These are phyloP conservation scores for Amylostereum chailletii DNA, from an alignment of 1,284 basidiomycete genomes.

Conservation along the genomic window DNA sequence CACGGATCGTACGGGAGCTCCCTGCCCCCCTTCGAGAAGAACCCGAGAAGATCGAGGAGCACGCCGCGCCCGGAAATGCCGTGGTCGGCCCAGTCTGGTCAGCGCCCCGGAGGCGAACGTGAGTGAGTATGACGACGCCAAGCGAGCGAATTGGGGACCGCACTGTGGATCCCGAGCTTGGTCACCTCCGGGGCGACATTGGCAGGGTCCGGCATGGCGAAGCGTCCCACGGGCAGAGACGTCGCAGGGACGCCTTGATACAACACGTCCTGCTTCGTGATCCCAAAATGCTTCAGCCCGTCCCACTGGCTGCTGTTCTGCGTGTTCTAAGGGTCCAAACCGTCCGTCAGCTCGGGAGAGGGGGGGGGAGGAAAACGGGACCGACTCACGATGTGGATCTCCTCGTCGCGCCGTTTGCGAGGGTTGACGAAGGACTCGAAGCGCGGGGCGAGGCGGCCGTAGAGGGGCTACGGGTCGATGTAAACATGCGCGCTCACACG, in stretches of 20 bases:
- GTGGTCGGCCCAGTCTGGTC: conserved; percentile 63
- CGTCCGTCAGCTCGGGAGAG: background rate
- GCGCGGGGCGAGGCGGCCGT: conserved; percentile 43
- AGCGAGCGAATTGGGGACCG: conserved; percentile 10
- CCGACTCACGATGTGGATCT: conserved; percentile 48
- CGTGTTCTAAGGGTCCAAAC: conserved; percentile 41
- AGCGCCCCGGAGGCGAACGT: background rate
- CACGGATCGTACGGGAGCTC: conserved; percentile 57
- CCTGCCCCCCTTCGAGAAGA: conserved; percentile 34
- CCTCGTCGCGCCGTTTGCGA: conserved; percentile 41
- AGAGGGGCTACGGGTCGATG: conserved; percentile 37
- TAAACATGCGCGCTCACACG: background rate
- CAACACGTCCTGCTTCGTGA: conserved; percentile 45
- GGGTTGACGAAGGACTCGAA: conserved; percentile 30
- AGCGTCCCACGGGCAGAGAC: conserved; percentile 35
- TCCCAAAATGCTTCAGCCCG: conserved; percentile 53
- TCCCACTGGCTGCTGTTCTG: conserved; percentile 76
- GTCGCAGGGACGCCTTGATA: conserved; percentile 51
- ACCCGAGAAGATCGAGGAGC: conserved; percentile 54
- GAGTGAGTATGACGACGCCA: background rate
- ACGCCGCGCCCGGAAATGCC: conserved; percentile 69
- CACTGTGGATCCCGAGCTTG: conserved; percentile 61
- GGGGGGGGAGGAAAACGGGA: conserved; percentile 1
- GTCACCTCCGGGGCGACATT: conserved; percentile 39
- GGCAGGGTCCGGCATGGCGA: conserved; percentile 38